phyloP scores from a whole-genome alignment of 75 land plant genomes.

The Isoetes taiwanensis region DNA sequence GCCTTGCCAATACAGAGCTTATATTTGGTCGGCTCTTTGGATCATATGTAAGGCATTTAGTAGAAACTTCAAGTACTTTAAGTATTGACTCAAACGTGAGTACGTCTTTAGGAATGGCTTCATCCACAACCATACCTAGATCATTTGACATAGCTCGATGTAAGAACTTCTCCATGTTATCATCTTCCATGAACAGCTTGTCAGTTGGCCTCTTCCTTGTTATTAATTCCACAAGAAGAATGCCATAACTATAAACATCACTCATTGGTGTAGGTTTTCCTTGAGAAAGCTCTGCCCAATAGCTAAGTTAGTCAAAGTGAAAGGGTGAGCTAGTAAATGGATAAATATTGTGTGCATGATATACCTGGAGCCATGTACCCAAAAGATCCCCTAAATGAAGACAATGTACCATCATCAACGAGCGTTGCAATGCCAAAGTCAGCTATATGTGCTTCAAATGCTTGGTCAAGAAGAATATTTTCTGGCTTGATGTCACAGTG shows the following conservation, averaged over 20 bases:
- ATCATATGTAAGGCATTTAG: too few relatives aligned
- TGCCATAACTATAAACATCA: background rate
- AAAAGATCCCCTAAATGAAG: background rate
- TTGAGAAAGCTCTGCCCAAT: background rate
- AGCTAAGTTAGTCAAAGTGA: background rate
- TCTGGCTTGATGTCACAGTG: background rate
- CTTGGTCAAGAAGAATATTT: background rate
- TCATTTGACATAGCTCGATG: too few relatives aligned
- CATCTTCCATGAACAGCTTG: too few relatives aligned
- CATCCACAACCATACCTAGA: too few relatives aligned
- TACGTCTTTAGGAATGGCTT: too few relatives aligned
- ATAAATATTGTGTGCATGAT: background rate
- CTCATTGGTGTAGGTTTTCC: background rate
- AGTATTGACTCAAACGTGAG: too few relatives aligned
- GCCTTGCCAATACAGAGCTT: too few relatives aligned
- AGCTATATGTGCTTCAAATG: background rate
- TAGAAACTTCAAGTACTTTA: too few relatives aligned
- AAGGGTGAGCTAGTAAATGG: background rate
- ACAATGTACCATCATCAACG: background rate
- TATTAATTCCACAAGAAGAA: background rate
- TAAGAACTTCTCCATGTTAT: too few relatives aligned
- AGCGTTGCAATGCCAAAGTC: background rate
- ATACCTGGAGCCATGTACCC: conserved; percentile 6
- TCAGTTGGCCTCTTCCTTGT: conserved; percentile 2
- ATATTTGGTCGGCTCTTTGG: too few relatives aligned